Base-by-base conservation (phyloP, 73 alveolate genomes). In the Durusdinium trenchii region DNA sequence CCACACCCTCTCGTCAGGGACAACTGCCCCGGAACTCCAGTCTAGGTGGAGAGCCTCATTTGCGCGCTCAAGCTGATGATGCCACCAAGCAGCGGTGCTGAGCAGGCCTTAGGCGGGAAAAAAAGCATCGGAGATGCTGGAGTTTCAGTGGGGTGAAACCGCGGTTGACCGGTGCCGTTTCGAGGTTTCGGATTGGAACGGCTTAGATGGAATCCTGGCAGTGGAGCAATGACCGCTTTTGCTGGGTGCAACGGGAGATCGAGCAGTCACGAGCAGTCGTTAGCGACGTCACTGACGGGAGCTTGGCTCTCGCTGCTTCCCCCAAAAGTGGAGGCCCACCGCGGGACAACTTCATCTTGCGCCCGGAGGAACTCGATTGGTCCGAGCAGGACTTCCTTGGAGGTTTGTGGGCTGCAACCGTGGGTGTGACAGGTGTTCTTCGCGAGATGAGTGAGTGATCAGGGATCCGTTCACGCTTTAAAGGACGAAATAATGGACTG, bases 81-180 rank as follows among this genome's bases (percentile, higher is more conserved):
- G 96, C 96, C 96, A 1, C 96, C 96, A 5, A 51, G 67, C 86
- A 89, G 96, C 48, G 96, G 96, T 42, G 96, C 96, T 18, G 96
- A 89, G 85, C 96, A 89, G 47, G 96, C 96, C 42, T 40, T 89
- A 48, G 96, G 91, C 35, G 91, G 36, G 87, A 75, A 38, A 75
- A 2, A 1, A 57, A 57, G 57, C 54, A 40, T 2, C 10, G 18
- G 57, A 2, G 43, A 16, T 75, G 86, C n/a, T n/a, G n/a, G n/a
- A n/a, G n/a, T n/a, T n/a, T n/a, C n/a, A n/a, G n/a, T n/a, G n/a
- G n/a, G n/a, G n/a, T n/a, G n/a, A n/a, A n/a, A n/a, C n/a, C n/a
- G n/a, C n/a, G n/a, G n/a, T n/a, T n/a, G n/a, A n/a, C n/a, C n/a
- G n/a, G n/a, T n/a, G n/a, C n/a, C n/a, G n/a, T n/a, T n/a, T n/a